Evolutionary conservation across 2,329 filamentous ascomycete genomes (phyloP), one percentile per base, ranked within the genome.

Genomic region (Diaporthe vexans): DNA sequence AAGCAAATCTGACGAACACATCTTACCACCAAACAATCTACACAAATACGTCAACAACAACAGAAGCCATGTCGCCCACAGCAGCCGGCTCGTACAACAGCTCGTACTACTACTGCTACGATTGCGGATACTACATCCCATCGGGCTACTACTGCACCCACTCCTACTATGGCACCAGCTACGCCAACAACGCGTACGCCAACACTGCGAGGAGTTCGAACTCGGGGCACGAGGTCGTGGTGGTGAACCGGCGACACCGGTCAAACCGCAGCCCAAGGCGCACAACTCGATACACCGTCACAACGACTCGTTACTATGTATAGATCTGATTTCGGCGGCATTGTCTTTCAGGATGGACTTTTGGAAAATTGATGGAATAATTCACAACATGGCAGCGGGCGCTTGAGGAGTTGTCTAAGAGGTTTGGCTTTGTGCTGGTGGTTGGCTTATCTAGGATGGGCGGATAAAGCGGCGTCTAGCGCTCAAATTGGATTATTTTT

Each of bases 61-160:
- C 4, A 68, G 29, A 54, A 43, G 17, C n/a, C 17, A 73, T 73
- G 71, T 15, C 58, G 4, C 51, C 35, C 9, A 59, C 57, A 11
- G 26, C 48, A 4, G 54, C 52, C 24, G 11, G 46, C 40, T 43
- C 67, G 6, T 69, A 69, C 43, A 58, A 17, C 54, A 59, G 37
- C 19, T 33, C 52, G 4, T 73, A 74, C 46, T 74, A 74, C 54
- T 73, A 61, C 46, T 74, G 73, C 56, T 58, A 61, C 26, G 61
- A 56, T 2, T 74, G 73, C 26, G 63, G 54, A 11, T 56, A 52
- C 15, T 74, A 74, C 46, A 74, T 74, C 37, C 73, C 73, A n/a
- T 59, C 43, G 19, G 73, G 73, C 19, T 69, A 69, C 54, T 73
- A 69, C 10, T 74, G 73, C 73, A 29, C 43, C 26, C 73, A 74